A percentile compares a stretch with the other conserved stretches of the same genome.
phyloP scores from a whole-genome alignment of 305 asterid species.

The Plantago coronopus region DNA sequence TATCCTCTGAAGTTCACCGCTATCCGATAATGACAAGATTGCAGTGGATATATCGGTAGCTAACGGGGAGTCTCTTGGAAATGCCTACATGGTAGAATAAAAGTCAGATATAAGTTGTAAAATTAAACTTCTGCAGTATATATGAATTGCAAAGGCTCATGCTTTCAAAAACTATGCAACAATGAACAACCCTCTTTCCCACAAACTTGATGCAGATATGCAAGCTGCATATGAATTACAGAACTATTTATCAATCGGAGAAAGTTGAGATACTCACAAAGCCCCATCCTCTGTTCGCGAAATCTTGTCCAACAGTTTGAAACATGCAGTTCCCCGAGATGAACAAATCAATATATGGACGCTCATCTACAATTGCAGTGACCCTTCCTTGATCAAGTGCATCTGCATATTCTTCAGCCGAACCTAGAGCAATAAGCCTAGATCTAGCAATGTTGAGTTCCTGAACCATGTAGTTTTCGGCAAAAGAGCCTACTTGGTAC shows the following conservation, averaged over 20 bases:
- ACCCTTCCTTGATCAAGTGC: constrained; percentile 54
- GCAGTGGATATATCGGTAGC: constrained; percentile 71
- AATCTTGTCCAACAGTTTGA: constrained; percentile 49
- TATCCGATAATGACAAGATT: constrained; percentile 56
- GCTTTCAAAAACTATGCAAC: no score
- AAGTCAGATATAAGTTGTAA: background rate
- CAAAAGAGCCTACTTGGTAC: constrained; percentile 53
- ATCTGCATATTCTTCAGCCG: constrained; percentile 50
- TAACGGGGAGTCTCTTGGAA: constrained; percentile 59
- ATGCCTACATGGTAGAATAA: constrained; percentile 39
- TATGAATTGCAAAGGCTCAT: no score
- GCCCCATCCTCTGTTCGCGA: constrained; percentile 68
- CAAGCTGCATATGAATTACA: background rate
- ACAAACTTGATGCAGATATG: no score
- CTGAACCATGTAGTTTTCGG: constrained; percentile 41
- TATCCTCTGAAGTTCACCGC: constrained; percentile 59
- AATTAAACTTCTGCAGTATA: no score
- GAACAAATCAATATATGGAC: constrained; percentile 55
- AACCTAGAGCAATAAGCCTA: constrained; percentile 51
- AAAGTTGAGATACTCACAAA: constrained; percentile 44
- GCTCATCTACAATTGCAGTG: constrained; percentile 54
- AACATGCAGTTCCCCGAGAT: constrained; percentile 47
- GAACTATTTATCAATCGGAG: background rate
- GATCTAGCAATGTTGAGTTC: constrained; percentile 46
- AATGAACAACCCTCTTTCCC: no score